Conservation (phyloP, 352 stramenopile species). For the Albugo laibachii region DNA sequence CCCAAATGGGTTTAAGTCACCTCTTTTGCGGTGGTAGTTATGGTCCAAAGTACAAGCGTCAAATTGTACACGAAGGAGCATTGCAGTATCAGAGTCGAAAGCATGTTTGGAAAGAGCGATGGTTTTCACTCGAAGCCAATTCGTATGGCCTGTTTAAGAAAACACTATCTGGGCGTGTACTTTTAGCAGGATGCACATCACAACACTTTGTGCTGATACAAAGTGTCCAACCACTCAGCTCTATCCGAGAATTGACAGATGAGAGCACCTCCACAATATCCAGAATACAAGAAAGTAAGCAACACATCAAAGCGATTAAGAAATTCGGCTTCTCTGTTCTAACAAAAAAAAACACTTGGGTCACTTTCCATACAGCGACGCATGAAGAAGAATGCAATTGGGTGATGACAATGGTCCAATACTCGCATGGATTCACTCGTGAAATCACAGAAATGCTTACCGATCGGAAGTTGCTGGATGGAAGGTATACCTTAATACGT, state of each 20-base stretch:
- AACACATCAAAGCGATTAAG: background rate
- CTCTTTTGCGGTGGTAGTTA: too few relatives aligned
- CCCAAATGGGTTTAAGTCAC: too few relatives aligned
- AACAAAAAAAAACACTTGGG: conserved; percentile 11
- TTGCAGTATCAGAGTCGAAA: conserved; percentile 26
- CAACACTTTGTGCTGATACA: conserved; percentile 14
- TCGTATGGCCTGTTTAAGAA: conserved; percentile 22
- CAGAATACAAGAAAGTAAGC: background rate
- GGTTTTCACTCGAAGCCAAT: conserved; percentile 34
- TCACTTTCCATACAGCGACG: conserved; percentile 22
- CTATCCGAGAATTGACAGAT: conserved; percentile 4
- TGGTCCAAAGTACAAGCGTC: too few relatives aligned
- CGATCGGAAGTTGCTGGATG: conserved; percentile 31
- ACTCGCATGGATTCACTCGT: conserved; percentile 22
- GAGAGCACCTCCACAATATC: conserved; percentile 1
- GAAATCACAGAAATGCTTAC: conserved; percentile 26
- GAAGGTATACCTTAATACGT: conserved; percentile 43
- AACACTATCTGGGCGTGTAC: conserved; percentile 11
- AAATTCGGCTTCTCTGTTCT: conserved; percentile 13
- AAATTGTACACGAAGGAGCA: conserved; percentile 20
- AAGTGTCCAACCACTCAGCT: conserved; percentile 14
- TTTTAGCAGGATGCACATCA: conserved; percentile 14
- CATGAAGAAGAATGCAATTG: conserved; percentile 21
- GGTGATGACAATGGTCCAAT: conserved; percentile 18
- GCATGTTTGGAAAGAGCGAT: conserved; percentile 24